Evolutionary conservation across 495 filamentous ascomycete species (phyloP), one percentile per base, ranked within the genome.

Genomic region (Poronia punctata): DNA sequence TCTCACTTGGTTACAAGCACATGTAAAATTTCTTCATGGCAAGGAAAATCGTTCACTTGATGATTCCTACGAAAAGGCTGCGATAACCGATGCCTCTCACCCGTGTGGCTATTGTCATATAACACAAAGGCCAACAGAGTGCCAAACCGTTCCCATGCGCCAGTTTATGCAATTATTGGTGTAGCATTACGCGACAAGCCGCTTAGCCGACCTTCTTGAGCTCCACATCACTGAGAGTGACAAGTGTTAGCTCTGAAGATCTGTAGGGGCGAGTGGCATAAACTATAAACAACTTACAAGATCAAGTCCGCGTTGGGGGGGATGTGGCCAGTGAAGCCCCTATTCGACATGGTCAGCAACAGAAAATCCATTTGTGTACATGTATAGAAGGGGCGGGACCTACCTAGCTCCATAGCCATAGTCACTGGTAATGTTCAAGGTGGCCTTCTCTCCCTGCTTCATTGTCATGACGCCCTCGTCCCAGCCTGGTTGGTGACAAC

Each of bases 381-480:
- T n/a, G n/a, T n/a, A n/a, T n/a, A n/a, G n/a, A n/a, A n/a, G n/a
- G n/a, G n/a, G n/a, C n/a, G n/a, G n/a, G n/a, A 56, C 79, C 61
- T 71, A 87, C 84, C 68, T 57, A n/a, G 72, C 52, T 26, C 86
- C 87, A 53, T 94, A 94, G 39, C 71, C 87, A 51, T 71, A 89
- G 64, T 87, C 83, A 57, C 86, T 89, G 19, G 77, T 72, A 48
- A 92, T 92, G 23, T 79, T 84, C 45, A 94, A 65, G 12, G 79
- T 80, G 17, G 84, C 79, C 62, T 80, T 83, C 71, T 93, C 86
- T 48, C 87, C 87, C 7, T 87, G 66, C 48, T 70, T 80, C 84
- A 94, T 90, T 45, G 76, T 66, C 16, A 75, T 63, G 20, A 94
- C 85, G 43, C 83, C 87, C 69, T 89, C 79, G 46, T 94, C 87